Conservation (phyloP, 768 basidiomycete species). For the Trametes villosa region DNA sequence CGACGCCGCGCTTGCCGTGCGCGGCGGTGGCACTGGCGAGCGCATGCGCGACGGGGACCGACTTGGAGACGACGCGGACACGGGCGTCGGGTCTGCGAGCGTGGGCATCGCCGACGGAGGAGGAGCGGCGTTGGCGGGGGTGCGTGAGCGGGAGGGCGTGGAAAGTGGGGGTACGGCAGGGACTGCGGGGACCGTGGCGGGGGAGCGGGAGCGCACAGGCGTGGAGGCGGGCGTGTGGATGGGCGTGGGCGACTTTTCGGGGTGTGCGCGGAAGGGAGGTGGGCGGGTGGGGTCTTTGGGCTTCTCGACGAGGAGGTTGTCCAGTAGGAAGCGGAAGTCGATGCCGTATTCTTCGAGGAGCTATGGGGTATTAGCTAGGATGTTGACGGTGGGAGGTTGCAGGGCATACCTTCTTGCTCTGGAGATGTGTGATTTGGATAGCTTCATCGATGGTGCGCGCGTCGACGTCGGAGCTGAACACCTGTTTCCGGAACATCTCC, state of each 20-base stretch:
- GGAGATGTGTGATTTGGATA: slow-evolving; percentile 71
- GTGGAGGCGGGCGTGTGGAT: slow-evolving; percentile 36
- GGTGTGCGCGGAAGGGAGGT: slow-evolving; percentile 34
- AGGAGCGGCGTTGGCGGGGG: slow-evolving; percentile 22
- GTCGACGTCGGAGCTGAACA: slow-evolving; percentile 83
- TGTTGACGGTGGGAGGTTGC: not conserved
- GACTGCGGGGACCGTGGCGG: slow-evolving; percentile 14
- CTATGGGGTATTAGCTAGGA: slow-evolving; percentile 39
- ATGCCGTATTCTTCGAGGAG: slow-evolving; percentile 92
- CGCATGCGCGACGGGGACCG: slow-evolving; percentile 14
- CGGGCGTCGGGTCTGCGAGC: slow-evolving; percentile 20
- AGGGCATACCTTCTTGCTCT: slow-evolving; percentile 78
- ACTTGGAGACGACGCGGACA: slow-evolving; percentile 20
- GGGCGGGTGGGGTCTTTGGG: slow-evolving; percentile 43
- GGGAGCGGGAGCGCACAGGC: slow-evolving; percentile 28
- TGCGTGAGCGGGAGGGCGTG: slow-evolving; percentile 23
- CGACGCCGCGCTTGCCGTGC: slow-evolving; percentile 17
- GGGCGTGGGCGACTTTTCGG: slow-evolving; percentile 38
- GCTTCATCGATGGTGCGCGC: slow-evolving; percentile 76
- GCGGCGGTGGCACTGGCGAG: slow-evolving; percentile 9
- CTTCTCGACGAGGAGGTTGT: slow-evolving; percentile 61
- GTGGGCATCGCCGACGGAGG: slow-evolving; percentile 17
- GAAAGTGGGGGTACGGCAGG: not conserved
- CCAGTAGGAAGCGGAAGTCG: slow-evolving; percentile 93
- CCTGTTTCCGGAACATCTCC: slow-evolving; percentile 87